Conservation (phyloP, 2,329 filamentous ascomycete species). For the Aspergillus ochraceus region DNA sequence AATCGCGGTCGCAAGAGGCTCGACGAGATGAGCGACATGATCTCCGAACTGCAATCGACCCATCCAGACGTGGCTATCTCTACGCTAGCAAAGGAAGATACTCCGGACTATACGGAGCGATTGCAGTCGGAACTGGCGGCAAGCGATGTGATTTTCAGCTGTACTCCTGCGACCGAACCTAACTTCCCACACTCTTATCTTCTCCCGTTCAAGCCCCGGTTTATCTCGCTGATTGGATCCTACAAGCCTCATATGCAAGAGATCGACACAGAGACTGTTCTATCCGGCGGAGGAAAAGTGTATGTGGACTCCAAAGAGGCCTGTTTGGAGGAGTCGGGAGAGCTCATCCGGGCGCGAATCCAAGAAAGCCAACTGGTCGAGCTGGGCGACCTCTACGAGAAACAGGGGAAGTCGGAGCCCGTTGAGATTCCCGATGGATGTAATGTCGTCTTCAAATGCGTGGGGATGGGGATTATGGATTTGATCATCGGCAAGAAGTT, state of each 20-base stretch:
- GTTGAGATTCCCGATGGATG: conserved; percentile 30
- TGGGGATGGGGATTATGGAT: conserved; percentile 54
- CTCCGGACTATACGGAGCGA: conserved; percentile 47
- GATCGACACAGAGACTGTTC: conserved; percentile 46
- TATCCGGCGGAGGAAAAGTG: conserved; percentile 63
- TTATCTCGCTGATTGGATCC: conserved; percentile 54
- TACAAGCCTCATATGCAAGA: conserved; percentile 57
- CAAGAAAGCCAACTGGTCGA: conserved; percentile 41
- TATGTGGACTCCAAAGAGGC: conserved; percentile 61
- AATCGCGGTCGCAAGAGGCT: conserved; percentile 67
- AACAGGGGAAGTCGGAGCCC: conserved; percentile 14
- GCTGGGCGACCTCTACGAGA: conserved; percentile 41
- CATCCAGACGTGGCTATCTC: conserved; percentile 37
- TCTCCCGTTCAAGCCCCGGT: conserved; percentile 39
- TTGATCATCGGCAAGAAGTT: conserved; percentile 46
- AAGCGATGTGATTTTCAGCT: conserved; percentile 51
- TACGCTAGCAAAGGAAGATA: conserved; percentile 61
- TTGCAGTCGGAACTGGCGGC: conserved; percentile 30
- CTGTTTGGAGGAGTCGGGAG: conserved; percentile 49
- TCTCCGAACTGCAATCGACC: conserved; percentile 33
- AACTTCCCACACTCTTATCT: conserved; percentile 45
- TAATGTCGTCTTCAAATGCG: conserved; percentile 52
- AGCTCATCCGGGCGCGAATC: conserved; percentile 45
- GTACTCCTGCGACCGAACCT: conserved; percentile 47
- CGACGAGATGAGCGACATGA: conserved; percentile 38